Evolutionary conservation across 108 stramenopile genomes (phyloP).

Genomic region (Fragilaria radians): DNA sequence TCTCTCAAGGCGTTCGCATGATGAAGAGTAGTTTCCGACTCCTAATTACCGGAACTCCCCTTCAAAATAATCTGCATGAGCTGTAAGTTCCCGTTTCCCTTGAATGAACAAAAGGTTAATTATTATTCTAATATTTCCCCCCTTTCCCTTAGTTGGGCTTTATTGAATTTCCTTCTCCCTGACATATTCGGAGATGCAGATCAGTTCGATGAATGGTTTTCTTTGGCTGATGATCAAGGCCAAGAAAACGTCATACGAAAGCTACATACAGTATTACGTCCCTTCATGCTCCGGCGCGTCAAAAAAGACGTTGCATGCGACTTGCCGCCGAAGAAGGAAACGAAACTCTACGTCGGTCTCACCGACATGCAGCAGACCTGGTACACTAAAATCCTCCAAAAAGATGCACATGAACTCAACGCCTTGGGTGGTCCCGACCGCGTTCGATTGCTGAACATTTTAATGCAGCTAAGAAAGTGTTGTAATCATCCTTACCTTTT

Average conservation of each 20-base stretch:
- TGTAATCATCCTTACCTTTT: conserved; percentile 99
- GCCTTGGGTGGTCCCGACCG: conserved; percentile 89
- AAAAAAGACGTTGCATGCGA: conserved; percentile 95
- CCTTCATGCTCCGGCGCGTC: conserved; percentile 98
- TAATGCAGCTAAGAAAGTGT: conserved; percentile 98
- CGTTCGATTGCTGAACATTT: conserved; percentile 88
- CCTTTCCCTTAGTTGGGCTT: conserved; percentile 55
- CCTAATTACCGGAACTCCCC: conserved; percentile 91
- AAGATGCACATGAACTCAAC: conserved; percentile 92
- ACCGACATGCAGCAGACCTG: conserved; percentile 95
- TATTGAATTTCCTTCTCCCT: conserved; percentile 91
- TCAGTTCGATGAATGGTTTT: conserved; percentile 96
- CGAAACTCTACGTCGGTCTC: conserved; percentile 89
- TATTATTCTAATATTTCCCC: neutral
- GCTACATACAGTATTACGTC: conserved; percentile 93
- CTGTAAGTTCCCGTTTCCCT: neutral
- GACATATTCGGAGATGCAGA: conserved; percentile 94
- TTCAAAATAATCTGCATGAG: conserved; percentile 35
- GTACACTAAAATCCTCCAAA: conserved; percentile 87
- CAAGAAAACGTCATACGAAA: conserved; percentile 95
- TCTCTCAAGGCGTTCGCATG: conserved; percentile 69
- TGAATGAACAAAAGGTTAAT: too few relatives aligned
- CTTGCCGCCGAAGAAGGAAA: conserved; percentile 95
- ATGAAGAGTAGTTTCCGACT: conserved; percentile 84
- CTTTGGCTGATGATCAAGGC: conserved; percentile 50